A percentile compares a stretch with the other conserved stretches of the same genome.
Evolutionary conservation across 2,329 filamentous ascomycete genomes (phyloP).

Genomic region (Fusarium sp.): DNA sequence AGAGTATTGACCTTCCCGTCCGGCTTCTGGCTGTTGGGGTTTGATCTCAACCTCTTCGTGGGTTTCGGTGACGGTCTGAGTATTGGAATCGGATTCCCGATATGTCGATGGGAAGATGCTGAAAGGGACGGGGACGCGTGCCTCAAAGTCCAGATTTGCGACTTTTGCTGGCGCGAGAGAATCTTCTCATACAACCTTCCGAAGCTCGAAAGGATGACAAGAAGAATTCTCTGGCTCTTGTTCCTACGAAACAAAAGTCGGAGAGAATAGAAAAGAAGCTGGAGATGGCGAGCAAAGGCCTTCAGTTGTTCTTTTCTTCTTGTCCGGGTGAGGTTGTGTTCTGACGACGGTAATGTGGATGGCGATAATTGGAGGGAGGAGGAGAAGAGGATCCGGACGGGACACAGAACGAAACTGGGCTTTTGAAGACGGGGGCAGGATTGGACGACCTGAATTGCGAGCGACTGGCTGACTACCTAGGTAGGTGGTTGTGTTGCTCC

Average conservation of each 20-base stretch:
- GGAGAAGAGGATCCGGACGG: conserved; percentile 43
- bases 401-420: conserved; percentile 50
- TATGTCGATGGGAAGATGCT: conserved; percentile 99
- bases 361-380: conserved; percentile 54
- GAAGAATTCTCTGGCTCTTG: conserved; percentile 74
- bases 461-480: neutral
- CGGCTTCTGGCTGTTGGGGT: conserved; percentile 80
- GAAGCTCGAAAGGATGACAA: conserved; percentile 75
- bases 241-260: conserved; percentile 66
- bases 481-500: conserved; percentile 33
- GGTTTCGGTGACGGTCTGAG: conserved; percentile 69
- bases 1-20: conserved; percentile 97
- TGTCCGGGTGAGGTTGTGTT: conserved; percentile 45
- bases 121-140: conserved; percentile 98
- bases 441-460: conserved; percentile 40
- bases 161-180: conserved; percentile 75
- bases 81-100: conserved; percentile 66
- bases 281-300: conserved; percentile 48
- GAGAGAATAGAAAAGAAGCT: conserved; percentile 52
- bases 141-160: conserved; percentile 99
- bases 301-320: conserved; percentile 52
- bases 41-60: conserved; percentile 92
- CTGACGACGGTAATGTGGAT: conserved; percentile 49
- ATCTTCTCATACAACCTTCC: conserved; percentile 73
- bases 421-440: conserved; percentile 55